Conservation (phyloP, 495 filamentous ascomycete species). For the Aspergillus hancockii region DNA sequence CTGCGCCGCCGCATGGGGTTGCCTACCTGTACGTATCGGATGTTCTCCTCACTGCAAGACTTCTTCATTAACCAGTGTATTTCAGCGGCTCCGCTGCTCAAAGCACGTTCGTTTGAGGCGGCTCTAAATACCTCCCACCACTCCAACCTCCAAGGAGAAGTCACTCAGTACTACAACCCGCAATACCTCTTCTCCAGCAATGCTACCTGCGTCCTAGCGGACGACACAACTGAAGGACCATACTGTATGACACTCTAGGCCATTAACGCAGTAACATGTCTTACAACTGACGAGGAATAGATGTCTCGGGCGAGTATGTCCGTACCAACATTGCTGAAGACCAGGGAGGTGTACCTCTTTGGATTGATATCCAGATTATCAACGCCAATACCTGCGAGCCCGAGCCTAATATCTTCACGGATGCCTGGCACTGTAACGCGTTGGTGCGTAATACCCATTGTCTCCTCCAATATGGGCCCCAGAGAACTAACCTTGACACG, state of each 20-base stretch:
- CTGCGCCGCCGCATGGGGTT: constrained; percentile 32
- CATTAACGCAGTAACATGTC: neutral
- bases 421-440: constrained; percentile 58
- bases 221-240: constrained; percentile 55
- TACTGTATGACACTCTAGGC: constrained; percentile 35
- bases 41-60: neutral
- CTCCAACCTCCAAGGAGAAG: constrained; percentile 41
- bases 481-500: constrained; percentile 9
- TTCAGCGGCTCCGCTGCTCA: constrained; percentile 27
- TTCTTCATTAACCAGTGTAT: constrained; percentile 7
- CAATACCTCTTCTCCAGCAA: constrained; percentile 49
- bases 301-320: constrained; percentile 50
- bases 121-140: constrained; percentile 42
- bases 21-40: constrained; percentile 12
- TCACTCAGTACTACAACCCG: constrained; percentile 48
- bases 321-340: constrained; percentile 55
- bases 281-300: constrained; percentile 12
- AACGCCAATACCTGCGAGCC: constrained; percentile 58
- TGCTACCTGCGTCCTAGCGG: constrained; percentile 52
- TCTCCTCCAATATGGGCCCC: neutral
- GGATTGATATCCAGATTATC: constrained; percentile 60
- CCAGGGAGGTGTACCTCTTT: constrained; percentile 55
- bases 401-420: constrained; percentile 53
- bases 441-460: constrained; percentile 18
- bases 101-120: constrained; percentile 43